Evolutionary conservation across 2,329 filamentous ascomycete genomes (phyloP).

Genomic region (Emmonsia crescens): DNA sequence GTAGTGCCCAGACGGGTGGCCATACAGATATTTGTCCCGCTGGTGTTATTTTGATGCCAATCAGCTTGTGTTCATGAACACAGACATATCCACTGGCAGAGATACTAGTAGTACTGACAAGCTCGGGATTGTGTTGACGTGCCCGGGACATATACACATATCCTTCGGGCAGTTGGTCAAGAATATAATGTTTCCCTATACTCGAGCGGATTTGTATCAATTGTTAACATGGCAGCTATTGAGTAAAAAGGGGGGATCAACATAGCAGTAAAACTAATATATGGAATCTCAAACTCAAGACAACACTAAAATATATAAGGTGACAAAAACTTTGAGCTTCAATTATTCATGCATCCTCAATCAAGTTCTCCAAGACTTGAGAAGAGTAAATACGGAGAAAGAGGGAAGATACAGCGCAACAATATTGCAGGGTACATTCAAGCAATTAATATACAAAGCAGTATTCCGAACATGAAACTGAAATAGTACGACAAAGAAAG

Average conservation of each 20-base stretch:
- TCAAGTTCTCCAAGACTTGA: not conserved
- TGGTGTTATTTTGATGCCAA: constrained; percentile 16
- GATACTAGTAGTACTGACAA: constrained; percentile 19
- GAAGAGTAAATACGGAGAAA: not conserved
- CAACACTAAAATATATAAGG: not conserved
- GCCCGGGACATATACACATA: constrained; percentile 43
- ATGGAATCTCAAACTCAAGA: not conserved
- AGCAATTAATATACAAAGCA: not conserved
- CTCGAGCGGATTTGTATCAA: not conserved
- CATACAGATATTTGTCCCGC: constrained; percentile 47
- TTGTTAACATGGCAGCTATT: not conserved
- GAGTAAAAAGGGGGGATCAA: not conserved
- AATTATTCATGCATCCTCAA: not conserved
- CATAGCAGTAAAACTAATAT: not conserved
- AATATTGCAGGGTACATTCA: not conserved
- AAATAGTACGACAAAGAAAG: constrained; percentile 1
- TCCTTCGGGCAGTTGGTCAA: constrained; percentile 44
- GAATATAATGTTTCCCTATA: constrained; percentile 37
- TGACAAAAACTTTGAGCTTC: not conserved
- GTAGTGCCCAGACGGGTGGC: constrained; percentile 41
- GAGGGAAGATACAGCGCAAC: not conserved
- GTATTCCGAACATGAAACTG: not conserved
- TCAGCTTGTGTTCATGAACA: constrained; percentile 1
- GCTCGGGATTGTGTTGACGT: constrained; percentile 27
- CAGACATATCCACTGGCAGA: not conserved